Evolutionary conservation across 805 yeast species (phyloP).

Genomic region (Wickerhamiella brachini): DNA sequence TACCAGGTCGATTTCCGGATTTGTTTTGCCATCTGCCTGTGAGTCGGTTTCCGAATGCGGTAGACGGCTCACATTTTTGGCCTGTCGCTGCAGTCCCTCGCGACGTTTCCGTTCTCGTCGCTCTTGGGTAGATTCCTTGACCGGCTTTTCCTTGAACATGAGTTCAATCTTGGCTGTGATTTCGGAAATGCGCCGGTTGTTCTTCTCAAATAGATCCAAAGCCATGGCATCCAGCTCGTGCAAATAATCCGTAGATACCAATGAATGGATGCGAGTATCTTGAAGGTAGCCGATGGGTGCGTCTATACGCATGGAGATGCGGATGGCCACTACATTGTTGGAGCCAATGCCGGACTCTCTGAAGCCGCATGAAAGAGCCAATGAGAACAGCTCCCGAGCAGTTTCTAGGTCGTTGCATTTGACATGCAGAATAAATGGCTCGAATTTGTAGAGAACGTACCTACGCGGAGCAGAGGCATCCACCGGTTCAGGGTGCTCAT

Average conservation of each 20-base stretch:
- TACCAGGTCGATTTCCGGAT: no score
- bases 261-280: constrained; percentile 23
- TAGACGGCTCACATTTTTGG: no score
- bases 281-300: constrained; percentile 55
- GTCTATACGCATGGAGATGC: constrained; percentile 63
- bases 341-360: constrained; percentile 79
- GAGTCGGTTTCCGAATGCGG: no score
- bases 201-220: constrained; percentile 51
- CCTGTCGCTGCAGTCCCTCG: constrained; percentile 28
- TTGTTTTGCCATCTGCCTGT: no score
- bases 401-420: constrained; percentile 49
- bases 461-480: constrained; percentile 27
- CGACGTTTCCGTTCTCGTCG: constrained; percentile 33
- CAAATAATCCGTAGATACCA: constrained; percentile 43
- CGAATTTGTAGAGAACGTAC: constrained; percentile 61
- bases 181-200: constrained; percentile 40
- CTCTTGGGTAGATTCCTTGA: not conserved
- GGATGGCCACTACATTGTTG: constrained; percentile 60
- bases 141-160: not conserved
- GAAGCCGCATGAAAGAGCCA: constrained; percentile 76
- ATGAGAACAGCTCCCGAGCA: constrained; percentile 49
- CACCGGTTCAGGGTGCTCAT: constrained; percentile 9
- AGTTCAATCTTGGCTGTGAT: constrained; percentile 20
- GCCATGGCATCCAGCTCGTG: constrained; percentile 40
- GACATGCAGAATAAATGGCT: constrained; percentile 75